Evolutionary conservation across 1,284 basidiomycete species (phyloP), one percentile per base, ranked within the genome.

Genomic region (Cystobasidium sp.): DNA sequence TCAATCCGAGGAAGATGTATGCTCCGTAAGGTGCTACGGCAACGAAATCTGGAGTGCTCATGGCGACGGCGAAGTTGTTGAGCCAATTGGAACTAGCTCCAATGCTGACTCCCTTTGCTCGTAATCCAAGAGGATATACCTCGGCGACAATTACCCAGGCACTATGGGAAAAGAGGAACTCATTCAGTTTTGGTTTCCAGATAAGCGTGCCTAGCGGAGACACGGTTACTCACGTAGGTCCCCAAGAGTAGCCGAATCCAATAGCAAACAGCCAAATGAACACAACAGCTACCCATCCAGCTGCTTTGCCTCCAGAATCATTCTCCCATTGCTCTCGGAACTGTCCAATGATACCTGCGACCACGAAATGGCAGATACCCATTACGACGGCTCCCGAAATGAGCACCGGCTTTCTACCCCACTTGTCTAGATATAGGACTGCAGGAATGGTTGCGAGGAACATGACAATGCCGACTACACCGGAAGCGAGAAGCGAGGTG

Each of bases 71-170:
- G 49, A 79, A 79, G 58, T 79, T 78, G 75, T 77, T 77, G 51
- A 80, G 75, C 77, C 78, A 80, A 72, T 80, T 79, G 58, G 68
- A 72, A 6, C 75, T 71, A 3, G 78, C 77, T 49, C 78, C 78
- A 41, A 80, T 76, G 52, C 75, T 77, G 47, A 80, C 78, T 55
- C 80, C 80, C 58, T 79, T 78, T 9, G 79, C 78, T 18, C 80
- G 77, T 3, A 78, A 68, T 56, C 76, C 75, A 3, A 80, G 77
- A 16, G 79, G 79, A 75, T 78, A 80, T 3, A 80, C 76, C 63
- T 80, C 80, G n/a, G 77, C 74, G 8, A 80, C 76, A 12, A 80
- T 56, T 18, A 79, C 75, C 80, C 80, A 80, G 0, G 69, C 78
- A 39, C 63, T 58, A 37, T 76, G 43, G 47, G 20, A 8, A 20